These are phyloP conservation scores for Zoysia pacifica DNA, from an alignment of 176 grass and related monocot genomes.

Conservation along the genomic window DNA sequence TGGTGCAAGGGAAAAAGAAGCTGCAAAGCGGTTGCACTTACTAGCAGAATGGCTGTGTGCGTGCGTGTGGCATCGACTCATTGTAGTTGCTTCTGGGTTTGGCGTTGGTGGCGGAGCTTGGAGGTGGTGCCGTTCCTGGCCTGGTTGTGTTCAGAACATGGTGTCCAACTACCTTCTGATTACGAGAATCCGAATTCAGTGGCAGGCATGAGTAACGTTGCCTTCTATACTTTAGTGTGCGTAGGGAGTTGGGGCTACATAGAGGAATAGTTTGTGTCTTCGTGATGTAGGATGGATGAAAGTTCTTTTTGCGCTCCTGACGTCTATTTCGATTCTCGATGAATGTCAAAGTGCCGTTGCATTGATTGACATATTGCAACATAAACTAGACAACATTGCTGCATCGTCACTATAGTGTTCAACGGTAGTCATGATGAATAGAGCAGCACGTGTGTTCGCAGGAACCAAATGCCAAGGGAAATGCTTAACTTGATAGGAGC, in stretches of 20 bases:
- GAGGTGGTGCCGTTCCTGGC: conserved; percentile 20
- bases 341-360: background rate
- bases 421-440: background rate
- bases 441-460: no score
- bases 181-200: conserved; percentile 8
- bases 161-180: background rate
- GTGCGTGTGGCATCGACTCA: background rate
- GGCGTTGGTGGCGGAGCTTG: background rate
- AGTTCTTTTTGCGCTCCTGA: background rate
- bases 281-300: background rate
- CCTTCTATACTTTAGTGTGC: background rate
- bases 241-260: background rate
- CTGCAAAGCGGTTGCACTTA: conserved; percentile 36
- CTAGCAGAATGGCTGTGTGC: conserved; percentile 16
- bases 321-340: background rate
- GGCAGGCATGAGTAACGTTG: background rate
- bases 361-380: background rate
- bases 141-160: conserved; percentile 9
- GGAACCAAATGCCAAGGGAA: background rate
- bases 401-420: background rate
- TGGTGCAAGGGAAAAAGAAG: conserved; percentile 8
- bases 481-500: background rate
- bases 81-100: conserved; percentile 33
- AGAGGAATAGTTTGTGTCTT: background rate
- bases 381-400: background rate